Percentiles rank a stretch among this genome's conserved stretches.
phyloP scores from a whole-genome alignment of 768 basidiomycete species.

The Psilocybe sp. region DNA sequence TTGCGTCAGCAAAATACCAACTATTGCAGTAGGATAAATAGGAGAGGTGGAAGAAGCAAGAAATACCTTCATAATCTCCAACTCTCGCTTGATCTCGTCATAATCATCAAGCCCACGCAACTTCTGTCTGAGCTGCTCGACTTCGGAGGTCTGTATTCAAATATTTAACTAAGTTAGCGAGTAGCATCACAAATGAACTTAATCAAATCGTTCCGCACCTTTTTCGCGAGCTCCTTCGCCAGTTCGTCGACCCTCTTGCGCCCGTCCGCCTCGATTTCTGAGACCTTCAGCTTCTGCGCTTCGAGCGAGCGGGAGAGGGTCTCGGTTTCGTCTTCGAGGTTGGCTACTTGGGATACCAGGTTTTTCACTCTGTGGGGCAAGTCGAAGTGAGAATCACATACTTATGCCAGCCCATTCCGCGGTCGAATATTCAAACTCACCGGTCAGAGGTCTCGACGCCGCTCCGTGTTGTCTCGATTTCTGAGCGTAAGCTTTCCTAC shows the following conservation, averaged over 20 bases:
- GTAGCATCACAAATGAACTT: not conserved
- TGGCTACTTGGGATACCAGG: constrained; percentile 70
- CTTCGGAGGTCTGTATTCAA: constrained; percentile 49
- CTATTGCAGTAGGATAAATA: not conserved
- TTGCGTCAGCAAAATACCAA: not conserved
- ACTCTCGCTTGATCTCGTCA: constrained; percentile 95
- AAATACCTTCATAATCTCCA: constrained; percentile 96
- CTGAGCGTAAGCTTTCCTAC: constrained; percentile 91
- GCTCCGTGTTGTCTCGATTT: constrained; percentile 86
- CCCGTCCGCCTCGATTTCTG: constrained; percentile 43
- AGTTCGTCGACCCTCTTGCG: constrained; percentile 60
- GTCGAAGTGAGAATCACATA: constrained; percentile 1
- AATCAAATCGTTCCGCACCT: constrained; percentile 28
- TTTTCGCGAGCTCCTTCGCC: constrained; percentile 55
- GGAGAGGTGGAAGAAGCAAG: no score
- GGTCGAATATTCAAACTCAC: constrained; percentile 38
- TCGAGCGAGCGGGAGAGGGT: constrained; percentile 66
- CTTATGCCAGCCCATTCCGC: not conserved
- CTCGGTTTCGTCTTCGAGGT: constrained; percentile 75
- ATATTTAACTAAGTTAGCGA: not conserved
- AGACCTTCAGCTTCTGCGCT: constrained; percentile 48
- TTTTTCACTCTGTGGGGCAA: constrained; percentile 51
- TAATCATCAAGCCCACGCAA: constrained; percentile 82
- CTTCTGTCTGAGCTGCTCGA: constrained; percentile 64
- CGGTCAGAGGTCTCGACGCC: constrained; percentile 69